Percentiles rank a stretch among this genome's conserved stretches.
These are phyloP conservation scores for Umbelopsis vinacea DNA, from an alignment of 192 early-diverging fungal species.

Conservation along the genomic window DNA sequence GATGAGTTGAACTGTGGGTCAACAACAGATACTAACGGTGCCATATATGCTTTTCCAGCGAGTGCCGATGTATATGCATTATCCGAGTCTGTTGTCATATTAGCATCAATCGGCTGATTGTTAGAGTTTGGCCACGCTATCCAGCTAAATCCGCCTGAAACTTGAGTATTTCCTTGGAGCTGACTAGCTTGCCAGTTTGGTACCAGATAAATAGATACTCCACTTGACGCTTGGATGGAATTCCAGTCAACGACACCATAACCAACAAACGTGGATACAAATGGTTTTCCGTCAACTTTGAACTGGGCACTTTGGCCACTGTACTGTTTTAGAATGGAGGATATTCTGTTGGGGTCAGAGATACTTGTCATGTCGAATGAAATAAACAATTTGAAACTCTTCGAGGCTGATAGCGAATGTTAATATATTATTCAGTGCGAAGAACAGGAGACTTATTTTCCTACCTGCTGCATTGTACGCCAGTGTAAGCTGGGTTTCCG, in stretches of 20 bases:
- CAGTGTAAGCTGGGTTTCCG: slow-evolving; percentile 10
- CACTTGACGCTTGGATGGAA: slow-evolving; percentile 1
- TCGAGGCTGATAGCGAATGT: not conserved
- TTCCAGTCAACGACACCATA: slow-evolving; percentile 14
- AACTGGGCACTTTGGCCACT: slow-evolving; percentile 19
- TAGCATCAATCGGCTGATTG: slow-evolving; percentile 1
- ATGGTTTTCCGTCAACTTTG: slow-evolving; percentile 7
- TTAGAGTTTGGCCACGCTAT: slow-evolving; percentile 11
- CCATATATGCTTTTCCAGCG: slow-evolving; percentile 14
- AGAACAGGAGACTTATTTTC: not conserved
- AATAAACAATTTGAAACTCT: not conserved
- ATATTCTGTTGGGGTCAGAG: slow-evolving; percentile 2
- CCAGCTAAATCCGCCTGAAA: slow-evolving; percentile 6
- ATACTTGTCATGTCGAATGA: slow-evolving; percentile 19
- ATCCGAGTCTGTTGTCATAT: slow-evolving; percentile 10
- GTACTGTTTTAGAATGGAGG: not conserved
- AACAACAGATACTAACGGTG: not conserved
- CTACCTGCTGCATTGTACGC: slow-evolving; percentile 17
- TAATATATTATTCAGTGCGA: not conserved
- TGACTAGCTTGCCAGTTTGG: slow-evolving; percentile 14
- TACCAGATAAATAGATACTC: slow-evolving; percentile 1
- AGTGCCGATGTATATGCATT: slow-evolving; percentile 7
- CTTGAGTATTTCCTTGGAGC: not conserved
- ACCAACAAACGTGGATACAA: slow-evolving; percentile 10
- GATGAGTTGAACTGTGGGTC: not conserved